phyloP scores from a whole-genome alignment of 2,329 filamentous ascomycete species.

The Arthrobotrys musiformis region DNA sequence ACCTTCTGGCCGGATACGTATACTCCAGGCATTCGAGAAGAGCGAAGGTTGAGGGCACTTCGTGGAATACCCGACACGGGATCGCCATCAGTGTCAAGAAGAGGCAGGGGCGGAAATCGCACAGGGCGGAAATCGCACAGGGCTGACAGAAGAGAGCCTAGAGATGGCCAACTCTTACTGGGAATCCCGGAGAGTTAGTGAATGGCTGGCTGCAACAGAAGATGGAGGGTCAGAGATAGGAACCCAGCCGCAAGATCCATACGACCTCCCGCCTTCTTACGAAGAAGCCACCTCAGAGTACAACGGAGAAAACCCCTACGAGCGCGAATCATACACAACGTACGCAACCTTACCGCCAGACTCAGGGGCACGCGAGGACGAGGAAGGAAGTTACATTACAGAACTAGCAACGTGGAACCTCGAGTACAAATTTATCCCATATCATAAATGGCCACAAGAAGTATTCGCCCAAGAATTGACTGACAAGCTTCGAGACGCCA shows the following conservation, averaged over 20 bases:
- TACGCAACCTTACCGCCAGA: not conserved
- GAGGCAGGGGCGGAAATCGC: no score
- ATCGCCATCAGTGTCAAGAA: no score
- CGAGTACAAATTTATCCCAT: not conserved
- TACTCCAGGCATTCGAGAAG: no score
- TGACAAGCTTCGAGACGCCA: not conserved
- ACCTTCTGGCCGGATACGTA: not conserved
- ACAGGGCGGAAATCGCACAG: no score
- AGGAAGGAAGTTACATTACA: not conserved
- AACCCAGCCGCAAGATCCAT: not conserved
- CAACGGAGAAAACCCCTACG: not conserved
- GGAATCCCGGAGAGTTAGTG: no score
- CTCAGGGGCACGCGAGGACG: not conserved
- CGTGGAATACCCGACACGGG: no score
- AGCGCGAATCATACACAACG: not conserved
- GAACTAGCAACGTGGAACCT: not conserved
- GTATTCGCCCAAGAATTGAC: not conserved
- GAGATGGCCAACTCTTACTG: no score
- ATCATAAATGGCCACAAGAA: not conserved
- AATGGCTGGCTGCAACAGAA: not conserved
- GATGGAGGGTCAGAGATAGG: not conserved
- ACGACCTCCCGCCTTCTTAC: not conserved
- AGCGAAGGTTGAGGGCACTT: no score
- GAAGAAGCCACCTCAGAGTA: not conserved
- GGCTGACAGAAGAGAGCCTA: no score